Evolutionary conservation across 331 rosid species (phyloP).

Genomic region (Phaseolus coccineus): DNA sequence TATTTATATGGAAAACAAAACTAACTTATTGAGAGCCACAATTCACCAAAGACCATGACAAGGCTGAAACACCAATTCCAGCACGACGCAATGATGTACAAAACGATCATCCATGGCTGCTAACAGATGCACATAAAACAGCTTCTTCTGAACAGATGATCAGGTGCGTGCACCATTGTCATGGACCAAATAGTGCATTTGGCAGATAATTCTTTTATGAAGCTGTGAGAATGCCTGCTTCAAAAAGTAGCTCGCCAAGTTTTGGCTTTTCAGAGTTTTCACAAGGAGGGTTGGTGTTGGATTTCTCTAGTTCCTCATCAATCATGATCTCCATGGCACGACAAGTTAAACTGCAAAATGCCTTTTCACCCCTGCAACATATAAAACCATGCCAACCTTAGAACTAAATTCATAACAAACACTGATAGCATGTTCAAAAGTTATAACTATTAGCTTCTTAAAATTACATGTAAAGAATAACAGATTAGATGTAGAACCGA

Average conservation of each 20-base stretch:
- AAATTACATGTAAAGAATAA: too few species aligned
- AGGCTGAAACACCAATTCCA: slow-evolving; percentile 50
- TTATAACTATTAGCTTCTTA: too few species aligned
- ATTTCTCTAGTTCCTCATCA: slow-evolving; percentile 72
- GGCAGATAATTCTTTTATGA: slow-evolving; percentile 48
- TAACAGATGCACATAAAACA: slow-evolving; percentile 68
- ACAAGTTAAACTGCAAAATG: slow-evolving; percentile 87
- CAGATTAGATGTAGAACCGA: background rate
- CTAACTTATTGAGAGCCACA: slow-evolving; percentile 45
- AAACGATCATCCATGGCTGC: slow-evolving; percentile 97
- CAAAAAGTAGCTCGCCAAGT: slow-evolving; percentile 53
- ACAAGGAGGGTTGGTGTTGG: slow-evolving; percentile 37
- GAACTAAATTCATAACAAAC: background rate
- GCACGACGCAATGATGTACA: slow-evolving; percentile 81
- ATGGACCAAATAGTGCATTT: slow-evolving; percentile 36
- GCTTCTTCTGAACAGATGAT: slow-evolving; percentile 77
- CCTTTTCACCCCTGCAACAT: slow-evolving; percentile 81
- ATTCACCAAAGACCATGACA: slow-evolving; percentile 60
- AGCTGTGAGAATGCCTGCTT: slow-evolving; percentile 55
- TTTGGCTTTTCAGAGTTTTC: slow-evolving; percentile 51
- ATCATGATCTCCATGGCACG: slow-evolving; percentile 76
- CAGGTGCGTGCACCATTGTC: slow-evolving; percentile 58
- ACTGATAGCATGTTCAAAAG: background rate
- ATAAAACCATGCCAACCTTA: slow-evolving; percentile 24
- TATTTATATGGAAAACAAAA: slow-evolving; percentile 50